phyloP scores from a whole-genome alignment of 2,329 filamentous ascomycete species.

The Arthrobotrys musiformis region DNA sequence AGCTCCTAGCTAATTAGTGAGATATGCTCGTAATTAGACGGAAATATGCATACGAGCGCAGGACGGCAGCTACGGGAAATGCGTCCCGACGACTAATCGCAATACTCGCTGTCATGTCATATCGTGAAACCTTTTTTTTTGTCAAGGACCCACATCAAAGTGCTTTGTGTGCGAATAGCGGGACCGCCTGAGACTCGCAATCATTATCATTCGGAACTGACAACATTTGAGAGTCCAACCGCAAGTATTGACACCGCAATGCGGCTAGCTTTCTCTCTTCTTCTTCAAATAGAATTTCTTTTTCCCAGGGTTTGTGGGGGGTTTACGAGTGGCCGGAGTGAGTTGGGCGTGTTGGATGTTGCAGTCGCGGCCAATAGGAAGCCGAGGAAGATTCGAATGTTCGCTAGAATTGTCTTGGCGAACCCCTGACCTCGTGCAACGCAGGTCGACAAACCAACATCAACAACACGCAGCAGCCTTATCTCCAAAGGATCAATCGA shows the following conservation, averaged over 20 bases:
- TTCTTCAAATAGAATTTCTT: no score
- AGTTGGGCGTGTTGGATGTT: constrained; percentile 40
- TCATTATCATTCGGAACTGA: background rate
- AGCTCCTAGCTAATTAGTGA: background rate
- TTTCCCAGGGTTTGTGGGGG: no score
- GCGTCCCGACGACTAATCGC: background rate
- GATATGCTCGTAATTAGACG: constrained; percentile 7
- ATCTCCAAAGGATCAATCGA: background rate
- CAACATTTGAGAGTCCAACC: background rate
- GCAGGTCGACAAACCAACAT: background rate
- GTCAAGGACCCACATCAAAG: background rate
- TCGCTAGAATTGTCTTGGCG: constrained; percentile 16
- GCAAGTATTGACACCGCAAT: no score
- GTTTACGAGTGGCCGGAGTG: background rate
- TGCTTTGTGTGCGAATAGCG: background rate
- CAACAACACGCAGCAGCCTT: constrained; percentile 16
- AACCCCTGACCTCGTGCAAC: constrained; percentile 20
- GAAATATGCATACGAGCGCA: constrained; percentile 8
- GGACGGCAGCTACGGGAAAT: constrained; percentile 12
- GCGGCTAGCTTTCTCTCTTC: background rate
- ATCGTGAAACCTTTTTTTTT: background rate
- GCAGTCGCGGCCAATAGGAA: constrained; percentile 15
- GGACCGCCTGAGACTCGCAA: constrained; percentile 1
- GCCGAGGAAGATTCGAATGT: constrained; percentile 1
- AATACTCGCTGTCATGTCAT: background rate